phyloP scores from a whole-genome alignment of 108 stramenopile species.

The Discostella stelligeroides region DNA sequence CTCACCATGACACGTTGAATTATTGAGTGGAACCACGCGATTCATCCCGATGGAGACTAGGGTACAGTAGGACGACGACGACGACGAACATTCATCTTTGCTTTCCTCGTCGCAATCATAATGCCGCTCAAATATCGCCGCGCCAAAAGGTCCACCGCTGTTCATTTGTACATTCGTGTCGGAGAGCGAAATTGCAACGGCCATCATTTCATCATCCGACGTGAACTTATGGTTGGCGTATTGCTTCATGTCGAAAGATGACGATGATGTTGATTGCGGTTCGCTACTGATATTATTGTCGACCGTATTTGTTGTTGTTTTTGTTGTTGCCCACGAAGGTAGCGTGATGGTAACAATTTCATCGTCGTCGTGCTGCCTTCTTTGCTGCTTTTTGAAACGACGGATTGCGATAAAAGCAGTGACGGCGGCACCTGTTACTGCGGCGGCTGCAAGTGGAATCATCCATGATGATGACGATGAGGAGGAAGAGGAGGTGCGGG shows the following conservation, averaged over 20 bases:
- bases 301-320: too few relatives aligned
- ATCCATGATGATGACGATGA: too few relatives aligned
- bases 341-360: not conserved
- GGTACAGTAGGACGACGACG: conserved; percentile 14
- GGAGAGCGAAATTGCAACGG: conserved; percentile 72
- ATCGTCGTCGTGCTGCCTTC: not conserved
- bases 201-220: conserved; percentile 84
- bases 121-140: conserved; percentile 77
- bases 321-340: not conserved
- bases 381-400: too few relatives aligned
- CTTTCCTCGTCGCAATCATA: conserved; percentile 27
- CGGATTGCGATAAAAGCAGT: too few relatives aligned
- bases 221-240: conserved; percentile 29
- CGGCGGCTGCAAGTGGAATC: too few relatives aligned
- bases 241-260: too few relatives aligned
- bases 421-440: too few relatives aligned
- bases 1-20: conserved; percentile 88
- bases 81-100: not conserved
- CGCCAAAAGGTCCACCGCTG: conserved; percentile 86
- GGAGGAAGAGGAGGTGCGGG: too few relatives aligned
- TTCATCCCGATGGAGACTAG: conserved; percentile 76
- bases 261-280: too few relatives aligned
- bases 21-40: conserved; percentile 72
- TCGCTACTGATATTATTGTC: too few relatives aligned
- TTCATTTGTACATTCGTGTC: conserved; percentile 64